Conservation (phyloP, 78 protist species). For the Chrysochromulina parva region DNA sequence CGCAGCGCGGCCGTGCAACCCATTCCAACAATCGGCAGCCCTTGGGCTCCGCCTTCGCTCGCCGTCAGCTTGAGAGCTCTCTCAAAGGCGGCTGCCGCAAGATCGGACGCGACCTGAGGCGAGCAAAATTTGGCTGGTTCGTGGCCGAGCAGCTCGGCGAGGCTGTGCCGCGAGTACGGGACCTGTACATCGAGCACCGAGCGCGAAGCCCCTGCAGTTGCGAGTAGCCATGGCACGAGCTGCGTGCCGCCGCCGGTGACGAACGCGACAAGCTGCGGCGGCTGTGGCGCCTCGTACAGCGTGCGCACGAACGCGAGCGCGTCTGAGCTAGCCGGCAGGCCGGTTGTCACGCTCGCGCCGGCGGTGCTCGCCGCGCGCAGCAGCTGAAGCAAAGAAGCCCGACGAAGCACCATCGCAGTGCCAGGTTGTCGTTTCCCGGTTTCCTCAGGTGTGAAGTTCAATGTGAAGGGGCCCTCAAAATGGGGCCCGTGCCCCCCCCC, state of each 20-base stretch:
- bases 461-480: no score
- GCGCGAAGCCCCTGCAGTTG: not conserved
- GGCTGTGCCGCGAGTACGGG: not conserved
- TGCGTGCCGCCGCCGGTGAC: not conserved
- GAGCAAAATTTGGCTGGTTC: not conserved
- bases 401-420: no score
- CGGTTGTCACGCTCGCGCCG: no score
- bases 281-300: not conserved
- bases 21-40: not conserved
- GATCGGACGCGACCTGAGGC: not conserved
- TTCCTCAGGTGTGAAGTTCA: no score
- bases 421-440: no score
- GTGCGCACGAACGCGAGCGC: not conserved
- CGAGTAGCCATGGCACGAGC: not conserved
- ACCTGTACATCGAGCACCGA: not conserved
- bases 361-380: no score
- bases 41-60: not conserved
- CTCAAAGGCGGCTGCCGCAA: not conserved
- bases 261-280: not conserved
- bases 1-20: constrained; percentile 2
- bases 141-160: not conserved
- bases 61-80: not conserved
- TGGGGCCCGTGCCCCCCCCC: no score
- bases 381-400: no score
- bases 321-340: no score